phyloP scores from a whole-genome alignment of 1,284 basidiomycete species.

The Stereum hirsutum region DNA sequence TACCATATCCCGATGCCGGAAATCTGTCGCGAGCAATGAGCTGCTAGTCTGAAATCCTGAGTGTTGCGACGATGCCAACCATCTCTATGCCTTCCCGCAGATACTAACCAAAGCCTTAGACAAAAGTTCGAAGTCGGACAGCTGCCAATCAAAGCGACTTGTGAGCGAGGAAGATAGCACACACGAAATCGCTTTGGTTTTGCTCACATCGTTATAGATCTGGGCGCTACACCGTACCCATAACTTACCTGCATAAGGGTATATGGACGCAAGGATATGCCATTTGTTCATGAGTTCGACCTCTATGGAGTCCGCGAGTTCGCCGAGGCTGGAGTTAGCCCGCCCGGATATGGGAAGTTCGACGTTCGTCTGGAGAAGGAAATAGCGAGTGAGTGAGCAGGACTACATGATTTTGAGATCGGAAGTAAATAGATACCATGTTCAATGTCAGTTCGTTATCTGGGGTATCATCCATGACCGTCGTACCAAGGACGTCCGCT shows the following conservation, averaged over 20 bases:
- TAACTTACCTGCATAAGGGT: constrained; percentile 54
- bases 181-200: neutral
- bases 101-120: constrained; percentile 30
- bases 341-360: constrained; percentile 33
- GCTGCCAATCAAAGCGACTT: constrained; percentile 19
- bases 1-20: too few relatives aligned
- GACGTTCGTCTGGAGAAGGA: too few relatives aligned
- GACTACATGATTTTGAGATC: too few relatives aligned
- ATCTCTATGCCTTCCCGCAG: constrained; percentile 11
- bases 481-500: constrained; percentile 56
- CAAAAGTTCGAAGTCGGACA: constrained; percentile 45
- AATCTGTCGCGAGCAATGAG: too few relatives aligned
- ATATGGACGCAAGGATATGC: constrained; percentile 35
- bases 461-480: constrained; percentile 53
- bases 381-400: too few relatives aligned
- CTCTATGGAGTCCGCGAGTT: constrained; percentile 23
- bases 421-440: too few relatives aligned
- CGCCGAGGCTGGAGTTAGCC: constrained; percentile 16
- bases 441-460: constrained; percentile 59
- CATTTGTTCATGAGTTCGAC: constrained; percentile 34
- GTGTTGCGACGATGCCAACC: too few relatives aligned
- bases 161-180: constrained; percentile 1
- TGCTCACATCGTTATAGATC: constrained; percentile 65
- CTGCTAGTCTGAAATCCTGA: too few relatives aligned
- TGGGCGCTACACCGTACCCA: constrained; percentile 68